These are phyloP conservation scores for Chaetoscypha palmicola DNA, from an alignment of 2,329 filamentous ascomycete genomes.

Conservation along the genomic window DNA sequence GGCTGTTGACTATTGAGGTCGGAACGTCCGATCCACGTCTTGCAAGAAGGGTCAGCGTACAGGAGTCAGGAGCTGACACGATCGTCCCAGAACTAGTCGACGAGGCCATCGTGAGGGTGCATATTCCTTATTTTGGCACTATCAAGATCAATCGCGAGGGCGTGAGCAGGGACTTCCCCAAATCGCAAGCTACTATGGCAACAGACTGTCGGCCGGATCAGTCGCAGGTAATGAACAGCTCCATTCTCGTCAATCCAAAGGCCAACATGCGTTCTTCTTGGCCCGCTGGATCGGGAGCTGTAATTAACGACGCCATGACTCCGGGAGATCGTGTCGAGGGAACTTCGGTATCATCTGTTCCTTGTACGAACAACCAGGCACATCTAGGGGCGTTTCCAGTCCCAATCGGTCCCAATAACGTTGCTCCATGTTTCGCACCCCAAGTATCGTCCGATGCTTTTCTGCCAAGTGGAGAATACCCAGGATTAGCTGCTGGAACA, in stretches of 20 bases:
- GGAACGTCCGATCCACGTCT: slow-evolving; percentile 17
- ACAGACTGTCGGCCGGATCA: neutral
- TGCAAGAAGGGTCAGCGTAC: slow-evolving; percentile 11
- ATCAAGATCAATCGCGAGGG: slow-evolving; percentile 28
- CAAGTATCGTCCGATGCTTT: no score
- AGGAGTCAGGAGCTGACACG: slow-evolving; percentile 6
- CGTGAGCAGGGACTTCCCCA: slow-evolving; percentile 4
- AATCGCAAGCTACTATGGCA: slow-evolving; percentile 1
- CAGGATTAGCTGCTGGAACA: slow-evolving; percentile 18
- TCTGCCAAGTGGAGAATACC: slow-evolving; percentile 2
- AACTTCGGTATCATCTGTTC: neutral
- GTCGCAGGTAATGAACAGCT: neutral
- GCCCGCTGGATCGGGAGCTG: no score
- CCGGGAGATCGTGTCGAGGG: neutral
- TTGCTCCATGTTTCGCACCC: no score
- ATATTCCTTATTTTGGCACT: slow-evolving; percentile 30
- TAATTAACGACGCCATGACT: neutral
- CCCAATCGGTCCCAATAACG: neutral
- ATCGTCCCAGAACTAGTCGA: slow-evolving; percentile 8
- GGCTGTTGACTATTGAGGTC: slow-evolving; percentile 31
- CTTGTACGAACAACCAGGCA: no score
- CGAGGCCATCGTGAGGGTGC: slow-evolving; percentile 4
- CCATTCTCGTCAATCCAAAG: neutral
- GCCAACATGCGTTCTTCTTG: no score
- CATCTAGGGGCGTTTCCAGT: neutral